Percentiles rank a stretch among this genome's conserved stretches.
Conservation (phyloP, 371 early-diverging fungal genomes). For the Zychaea mexicana region DNA sequence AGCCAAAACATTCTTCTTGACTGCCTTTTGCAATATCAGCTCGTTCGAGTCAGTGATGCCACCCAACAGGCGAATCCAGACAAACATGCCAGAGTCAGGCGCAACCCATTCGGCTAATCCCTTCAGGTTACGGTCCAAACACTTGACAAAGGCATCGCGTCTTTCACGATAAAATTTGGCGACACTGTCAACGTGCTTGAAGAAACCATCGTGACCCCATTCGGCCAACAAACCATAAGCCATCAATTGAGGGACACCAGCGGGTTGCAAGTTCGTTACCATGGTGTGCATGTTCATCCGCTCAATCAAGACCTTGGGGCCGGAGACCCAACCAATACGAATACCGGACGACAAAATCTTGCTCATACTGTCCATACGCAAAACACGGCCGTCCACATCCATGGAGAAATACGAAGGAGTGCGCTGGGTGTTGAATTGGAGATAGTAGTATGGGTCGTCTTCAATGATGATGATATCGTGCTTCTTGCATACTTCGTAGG, state of each 20-base stretch:
- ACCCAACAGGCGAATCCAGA: slow-evolving; percentile 73
- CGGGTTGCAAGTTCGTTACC: slow-evolving; percentile 76
- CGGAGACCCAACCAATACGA: slow-evolving; percentile 81
- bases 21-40: slow-evolving; percentile 65
- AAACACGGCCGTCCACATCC: slow-evolving; percentile 78
- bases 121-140: slow-evolving; percentile 56
- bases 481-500: slow-evolving; percentile 63
- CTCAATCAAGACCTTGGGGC: slow-evolving; percentile 66
- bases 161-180: slow-evolving; percentile 64
- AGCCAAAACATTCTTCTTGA: slow-evolving; percentile 71
- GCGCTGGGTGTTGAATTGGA: slow-evolving; percentile 38
- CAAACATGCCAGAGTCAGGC: slow-evolving; percentile 82
- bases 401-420: slow-evolving; percentile 74
- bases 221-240: slow-evolving; percentile 56
- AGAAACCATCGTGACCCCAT: slow-evolving; percentile 72
- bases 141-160: slow-evolving; percentile 61
- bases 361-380: slow-evolving; percentile 84
- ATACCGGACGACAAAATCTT: slow-evolving; percentile 81
- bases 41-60: slow-evolving; percentile 66
- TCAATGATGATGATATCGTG: slow-evolving; percentile 73
- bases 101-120: slow-evolving; percentile 70
- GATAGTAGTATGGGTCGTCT: slow-evolving; percentile 85
- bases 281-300: slow-evolving; percentile 75
- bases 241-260: slow-evolving; percentile 73
- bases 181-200: slow-evolving; percentile 61